Base-by-base conservation (phyloP, 2,329 filamentous ascomycete species). In the Fusarium sp. region DNA sequence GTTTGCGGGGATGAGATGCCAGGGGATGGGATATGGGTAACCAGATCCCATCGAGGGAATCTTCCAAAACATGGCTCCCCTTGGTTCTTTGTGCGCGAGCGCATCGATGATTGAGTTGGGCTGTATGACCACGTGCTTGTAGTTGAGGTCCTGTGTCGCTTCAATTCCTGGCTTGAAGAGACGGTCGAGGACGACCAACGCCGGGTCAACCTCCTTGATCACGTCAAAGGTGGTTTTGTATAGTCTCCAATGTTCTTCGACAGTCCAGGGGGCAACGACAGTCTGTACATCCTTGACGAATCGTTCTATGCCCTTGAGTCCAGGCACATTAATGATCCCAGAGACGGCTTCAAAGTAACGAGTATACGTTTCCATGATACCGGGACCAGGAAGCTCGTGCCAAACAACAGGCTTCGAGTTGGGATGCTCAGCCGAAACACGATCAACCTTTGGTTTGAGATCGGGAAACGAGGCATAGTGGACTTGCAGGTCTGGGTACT, bases 1-100 rank as follows among this genome's bases (percentile, higher is more conserved):
- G 65, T 85, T 85, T 5, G 74, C 64, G 4, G 79, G 79, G 31
- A 85, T 77, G 0, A 80, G 71, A 53, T 73, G 73, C 77, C 75
- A 81, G 0, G 84, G 82, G 1, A 86, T 70, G 1, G 83, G 83
- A 55, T 79, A 86, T 0, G 78, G 72, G 58, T 80, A 81, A 2
- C 80, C 81, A 0, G 81, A 82, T 2, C 78, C 78, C 0, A 81
- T 75, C 27, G 76, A 74, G 0, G 81, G 81, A 54, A 79, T 81
- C 64, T 77, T 81, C 75, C 79, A 82, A 23, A 83, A 64, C 16
- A 78, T 72, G 4, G 73, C 77, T 2, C 72, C 73, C 58, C 78
- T 71, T 3, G 81, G 80, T 62, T 86, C 83, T 29, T 78, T 65
- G 25, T 76, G 75, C 13, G 70, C 34, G 61, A 82, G 70, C 68